Base-by-base conservation (phyloP, 768 basidiomycete species). In the Lanmaoa rubissima region DNA sequence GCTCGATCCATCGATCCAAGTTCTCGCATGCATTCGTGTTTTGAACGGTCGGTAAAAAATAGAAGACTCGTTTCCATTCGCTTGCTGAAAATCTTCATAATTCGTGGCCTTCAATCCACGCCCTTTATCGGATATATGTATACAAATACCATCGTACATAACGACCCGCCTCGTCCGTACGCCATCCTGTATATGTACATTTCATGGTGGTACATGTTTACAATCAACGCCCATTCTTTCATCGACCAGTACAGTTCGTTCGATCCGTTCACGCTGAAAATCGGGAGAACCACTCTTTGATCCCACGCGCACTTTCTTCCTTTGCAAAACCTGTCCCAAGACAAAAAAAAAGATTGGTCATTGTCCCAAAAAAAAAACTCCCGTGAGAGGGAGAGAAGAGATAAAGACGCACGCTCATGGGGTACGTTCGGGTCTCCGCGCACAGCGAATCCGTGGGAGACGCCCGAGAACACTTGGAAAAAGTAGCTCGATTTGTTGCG, bases 401-500 rank as follows among this genome's bases (percentile, higher is more conserved):
- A 28, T 28, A 28, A 1, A 32, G 5, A 61, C 68, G n/a, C 39
- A 69, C 69, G 65, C 36, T 69, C 47, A 1, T 56, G 50, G 1
- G 62, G 60, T 5, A 61, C 46, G 31, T 65, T 28, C 6, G 44
- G 51, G 38, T 71, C 31, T 0, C 67, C 49, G 12, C 59, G 62
- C 12, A 56, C 42, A 5, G 65, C 63, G 16, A 69, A 69, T 5
- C 67, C 67, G 13, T 69, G 69, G 1, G 51, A 34, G 5, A 81
- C 73, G 0, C 73, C 67, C 2, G 80, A 78, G 67, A 86, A 86
- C 4, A 85, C 70, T 36, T 85, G 83, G 59, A 84, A 68, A 46
- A 79, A 75, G 64, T 85, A 86, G 2, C 65, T 72, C 8, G 78
- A 74, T 48, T 82, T 80, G n/a, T 65, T 72, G 34, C 75, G 76